Percentiles rank a stretch among this genome's conserved stretches.
Conservation (phyloP, 2,329 filamentous ascomycete species). For the Pseudogymnoascus sp. region DNA sequence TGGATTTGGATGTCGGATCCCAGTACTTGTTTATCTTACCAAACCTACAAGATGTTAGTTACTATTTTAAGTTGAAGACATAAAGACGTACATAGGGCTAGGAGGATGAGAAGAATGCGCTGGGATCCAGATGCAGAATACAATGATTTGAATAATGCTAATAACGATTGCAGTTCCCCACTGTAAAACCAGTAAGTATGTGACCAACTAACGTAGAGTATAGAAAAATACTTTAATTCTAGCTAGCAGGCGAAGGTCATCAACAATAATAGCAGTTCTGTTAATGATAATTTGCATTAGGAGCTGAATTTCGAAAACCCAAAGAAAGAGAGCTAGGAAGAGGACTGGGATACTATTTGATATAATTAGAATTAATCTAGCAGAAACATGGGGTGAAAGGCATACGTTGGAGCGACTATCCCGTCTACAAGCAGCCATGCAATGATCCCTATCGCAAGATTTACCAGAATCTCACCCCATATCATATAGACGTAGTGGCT, state of each 20-base stretch:
- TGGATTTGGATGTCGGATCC: slow-evolving; percentile 43
- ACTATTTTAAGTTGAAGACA: slow-evolving; percentile 40
- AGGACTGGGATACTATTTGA: background rate
- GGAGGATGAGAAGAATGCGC: slow-evolving; percentile 26
- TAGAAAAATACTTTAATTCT: slow-evolving; percentile 23
- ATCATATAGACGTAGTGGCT: slow-evolving; percentile 34
- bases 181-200: slow-evolving; percentile 30
- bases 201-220: slow-evolving; percentile 29
- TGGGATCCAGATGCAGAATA: slow-evolving; percentile 47
- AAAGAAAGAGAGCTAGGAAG: slow-evolving; percentile 26
- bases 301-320: slow-evolving; percentile 41
- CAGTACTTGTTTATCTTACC: slow-evolving; percentile 30
- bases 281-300: slow-evolving; percentile 49
- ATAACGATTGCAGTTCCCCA: slow-evolving; percentile 31
- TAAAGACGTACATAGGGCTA: slow-evolving; percentile 42
- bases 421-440: slow-evolving; percentile 34
- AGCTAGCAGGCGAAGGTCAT: slow-evolving; percentile 6
- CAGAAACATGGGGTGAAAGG: slow-evolving; percentile 13
- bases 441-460: slow-evolving; percentile 32
- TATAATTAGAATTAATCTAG: background rate
- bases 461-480: slow-evolving; percentile 37
- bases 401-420: slow-evolving; percentile 25
- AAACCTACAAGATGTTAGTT: slow-evolving; percentile 43
- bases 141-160: slow-evolving; percentile 41
- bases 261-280: slow-evolving; percentile 40